These are phyloP conservation scores for Piper longum DNA, from an alignment of 164 flowering plant species.

Conservation along the genomic window DNA sequence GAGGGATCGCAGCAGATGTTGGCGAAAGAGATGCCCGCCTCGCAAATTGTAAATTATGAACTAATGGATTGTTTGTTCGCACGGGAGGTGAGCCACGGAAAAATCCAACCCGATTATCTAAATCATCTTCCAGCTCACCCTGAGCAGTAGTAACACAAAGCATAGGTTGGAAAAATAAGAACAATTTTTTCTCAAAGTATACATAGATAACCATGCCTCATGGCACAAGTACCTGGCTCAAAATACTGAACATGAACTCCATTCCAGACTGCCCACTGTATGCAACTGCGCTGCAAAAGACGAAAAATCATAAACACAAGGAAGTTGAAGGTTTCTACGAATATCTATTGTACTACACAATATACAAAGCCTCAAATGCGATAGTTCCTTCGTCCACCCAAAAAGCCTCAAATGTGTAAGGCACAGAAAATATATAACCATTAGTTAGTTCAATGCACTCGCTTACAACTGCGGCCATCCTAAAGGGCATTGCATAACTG, in stretches of 20 bases:
- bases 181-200: too few species aligned
- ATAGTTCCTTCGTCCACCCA: too few species aligned
- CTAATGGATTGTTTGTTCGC: constrained; percentile 17
- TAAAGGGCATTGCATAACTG: too few species aligned
- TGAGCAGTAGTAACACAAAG: neutral
- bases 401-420: too few species aligned
- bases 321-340: too few species aligned
- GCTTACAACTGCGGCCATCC: too few species aligned
- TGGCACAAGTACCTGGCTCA: constrained; percentile 11
- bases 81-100: constrained; percentile 20
- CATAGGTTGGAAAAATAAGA: neutral
- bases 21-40: constrained; percentile 7
- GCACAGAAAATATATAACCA: too few species aligned
- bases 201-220: neutral
- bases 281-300: neutral
- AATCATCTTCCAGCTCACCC: neutral
- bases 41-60: constrained; percentile 18
- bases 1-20: constrained; percentile 6
- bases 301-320: too few species aligned
- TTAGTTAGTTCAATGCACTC: too few species aligned
- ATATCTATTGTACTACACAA: too few species aligned
- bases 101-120: constrained; percentile 6
- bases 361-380: too few species aligned
- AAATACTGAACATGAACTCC: constrained; percentile 10
- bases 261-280: constrained; percentile 1